Evolutionary conservation across 371 early-diverging fungal genomes (phyloP), one percentile per base, ranked within the genome.

Genomic region (Syncephalastrum racemosum): DNA sequence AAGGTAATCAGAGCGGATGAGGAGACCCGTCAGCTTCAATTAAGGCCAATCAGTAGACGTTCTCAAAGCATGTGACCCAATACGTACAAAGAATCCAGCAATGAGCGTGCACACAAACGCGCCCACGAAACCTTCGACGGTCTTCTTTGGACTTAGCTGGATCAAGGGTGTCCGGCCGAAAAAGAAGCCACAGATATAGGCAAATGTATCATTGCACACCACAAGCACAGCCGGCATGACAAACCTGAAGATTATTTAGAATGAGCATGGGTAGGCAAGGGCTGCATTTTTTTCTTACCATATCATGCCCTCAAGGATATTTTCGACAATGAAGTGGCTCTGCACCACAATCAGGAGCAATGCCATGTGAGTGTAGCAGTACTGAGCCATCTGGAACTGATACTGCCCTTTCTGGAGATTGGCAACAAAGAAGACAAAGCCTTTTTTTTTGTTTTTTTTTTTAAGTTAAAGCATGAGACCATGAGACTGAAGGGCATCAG

Each of bases 61-160:
- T 22, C 44, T 51, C 20, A 19, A 19, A 19, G 19, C 8, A 41
- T 31, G 14, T 46, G 22, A 40, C 16, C 20, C 6, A 40, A 22
- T 36, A 42, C 79, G 61, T 67, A 93, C 85, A 60, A 93, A 59
- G 54, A 94, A 86, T 3, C 93, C 97, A 68, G 94, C 91, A 31
- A 93, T 61, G 50, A 92, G 63, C 1, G 99, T 99, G 59, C 84
- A 83, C 40, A 99, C 56, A 58, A 93, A 88, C 19, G 90, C 99
- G 50, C 99, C 99, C 39, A 98, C 80, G 65, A 98, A 99, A 5
- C 99, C 99, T 73, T 99, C 99, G 71, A 95, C 92, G n/a, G 99
- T 99, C 83, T 99, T 99, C 70, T 99, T 99, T 16, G 99, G 99
- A 61, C 92, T 91, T 8, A 99, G 77, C 64, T 86, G 84, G 60